Conservation (phyloP, 139 green algal genomes). For the Eudorina sp. region DNA sequence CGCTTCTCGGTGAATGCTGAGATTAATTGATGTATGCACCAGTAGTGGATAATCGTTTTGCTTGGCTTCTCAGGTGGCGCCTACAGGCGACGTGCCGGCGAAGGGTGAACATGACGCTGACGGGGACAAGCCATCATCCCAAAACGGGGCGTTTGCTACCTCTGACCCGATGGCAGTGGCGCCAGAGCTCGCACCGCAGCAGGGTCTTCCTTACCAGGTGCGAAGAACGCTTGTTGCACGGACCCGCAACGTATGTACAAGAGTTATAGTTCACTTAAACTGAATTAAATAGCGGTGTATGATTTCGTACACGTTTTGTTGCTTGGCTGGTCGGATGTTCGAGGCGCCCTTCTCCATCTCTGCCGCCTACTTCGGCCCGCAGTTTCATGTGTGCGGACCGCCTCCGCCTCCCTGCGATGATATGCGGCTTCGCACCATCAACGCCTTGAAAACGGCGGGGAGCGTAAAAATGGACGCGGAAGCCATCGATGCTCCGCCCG, state of each 20-base stretch:
- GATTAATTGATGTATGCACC: too few species aligned
- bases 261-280: background rate
- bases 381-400: constrained; percentile 47
- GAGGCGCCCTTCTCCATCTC: too few species aligned
- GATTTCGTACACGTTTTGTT: background rate
- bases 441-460: constrained; percentile 7
- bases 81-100: background rate
- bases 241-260: background rate
- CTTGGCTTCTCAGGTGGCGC: background rate
- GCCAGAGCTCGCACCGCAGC: background rate
- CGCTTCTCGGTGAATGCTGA: too few species aligned
- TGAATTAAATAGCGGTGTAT: background rate
- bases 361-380: background rate
- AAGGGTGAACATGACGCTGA: background rate
- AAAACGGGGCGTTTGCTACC: background rate
- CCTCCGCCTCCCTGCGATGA: constrained; percentile 52
- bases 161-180: background rate
- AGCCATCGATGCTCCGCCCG: constrained; percentile 46
- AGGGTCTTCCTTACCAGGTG: constrained; percentile 43
- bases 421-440: constrained; percentile 36
- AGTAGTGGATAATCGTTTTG: too few species aligned
- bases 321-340: too few species aligned
- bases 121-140: background rate
- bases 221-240: background rate
- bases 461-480: constrained; percentile 28